Evolutionary conservation across 192 early-diverging fungal species (phyloP).

Genomic region (Coemansia sp.): DNA sequence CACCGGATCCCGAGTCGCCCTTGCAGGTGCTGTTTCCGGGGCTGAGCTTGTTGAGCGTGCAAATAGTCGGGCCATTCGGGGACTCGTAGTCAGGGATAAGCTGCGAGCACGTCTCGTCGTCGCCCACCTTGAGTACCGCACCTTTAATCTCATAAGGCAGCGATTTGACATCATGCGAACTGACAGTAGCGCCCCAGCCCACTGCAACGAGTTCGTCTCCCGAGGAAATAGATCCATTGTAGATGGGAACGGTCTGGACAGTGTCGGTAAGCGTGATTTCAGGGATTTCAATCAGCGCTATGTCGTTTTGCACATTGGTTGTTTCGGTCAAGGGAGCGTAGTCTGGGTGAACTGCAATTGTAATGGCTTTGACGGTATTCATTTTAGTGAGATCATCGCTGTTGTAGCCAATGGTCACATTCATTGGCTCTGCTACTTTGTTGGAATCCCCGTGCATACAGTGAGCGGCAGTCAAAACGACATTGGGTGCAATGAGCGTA

Average conservation of each 20-base stretch:
- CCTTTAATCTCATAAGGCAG: conserved; percentile 3
- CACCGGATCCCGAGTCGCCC: conserved; percentile 3
- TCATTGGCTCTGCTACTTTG: too few relatives aligned
- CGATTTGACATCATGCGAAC: not conserved
- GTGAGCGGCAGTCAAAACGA: too few relatives aligned
- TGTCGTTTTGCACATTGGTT: not conserved
- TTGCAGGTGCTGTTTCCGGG: conserved; percentile 1
- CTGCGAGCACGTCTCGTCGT: not conserved
- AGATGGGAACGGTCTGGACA: not conserved
- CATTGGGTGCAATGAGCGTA: too few relatives aligned
- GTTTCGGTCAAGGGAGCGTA: not conserved
- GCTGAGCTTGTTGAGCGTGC: not conserved
- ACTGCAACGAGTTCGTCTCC: not conserved
- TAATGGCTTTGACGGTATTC: too few relatives aligned
- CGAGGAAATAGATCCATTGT: not conserved
- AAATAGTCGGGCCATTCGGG: conserved; percentile 3
- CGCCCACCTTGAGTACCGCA: not conserved
- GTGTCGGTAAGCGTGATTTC: not conserved
- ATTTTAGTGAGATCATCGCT: too few relatives aligned
- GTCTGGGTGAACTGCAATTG: not conserved
- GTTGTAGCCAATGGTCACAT: too few relatives aligned
- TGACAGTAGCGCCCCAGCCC: not conserved
- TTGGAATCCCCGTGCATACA: too few relatives aligned
- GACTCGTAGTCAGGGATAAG: not conserved
- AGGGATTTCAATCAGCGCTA: not conserved